Evolutionary conservation across 768 basidiomycete genomes (phyloP), one percentile per base, ranked within the genome.

Genomic region (Mrakia blollopis): DNA sequence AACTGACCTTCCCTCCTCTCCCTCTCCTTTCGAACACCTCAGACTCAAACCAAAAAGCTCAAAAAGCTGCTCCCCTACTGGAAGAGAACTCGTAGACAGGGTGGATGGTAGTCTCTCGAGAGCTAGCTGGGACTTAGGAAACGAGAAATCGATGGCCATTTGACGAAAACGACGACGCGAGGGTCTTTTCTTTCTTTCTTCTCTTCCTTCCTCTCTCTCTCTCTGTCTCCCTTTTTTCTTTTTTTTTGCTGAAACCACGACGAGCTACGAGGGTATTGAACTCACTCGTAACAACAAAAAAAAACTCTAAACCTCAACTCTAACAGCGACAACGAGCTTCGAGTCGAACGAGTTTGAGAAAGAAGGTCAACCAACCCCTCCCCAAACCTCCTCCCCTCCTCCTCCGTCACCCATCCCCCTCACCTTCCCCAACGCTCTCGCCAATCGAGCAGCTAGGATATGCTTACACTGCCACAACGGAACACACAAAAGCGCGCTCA

Each of bases 11-110:
- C 44, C 6, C 11, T 44, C 44, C 44, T 44, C 44, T 11, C 10
- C 44, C 11, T 6, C 10, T 13, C 11, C 44, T 11, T 44, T 44
- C 44, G n/a, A n/a, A n/a, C n/a, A n/a, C n/a, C n/a, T n/a, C 71
- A 77, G 76, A 30, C n/a, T n/a, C 76, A 77, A 73, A 73, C 76
- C 47, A 23, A 30, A 44, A 77, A 77, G 47, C 76, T 77, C 50
- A 77, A 77, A 37, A 52, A 54, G 72, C 72, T 77, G 47, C 65
- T 77, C 62, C 76, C 76, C 16, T 77, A 60, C 76, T 77, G 50
- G 50, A 60, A 57, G n/a, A 52, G 37, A 52, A 77, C 70, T n/a
- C 72, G 76, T 28, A 47, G 72, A 21, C 44, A 39, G 44, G 76
- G 76, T n/a, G 76, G 76, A 35, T 76, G 75, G 75, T 76, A 72